These are phyloP conservation scores for Fusarium setosum DNA, from an alignment of 2,329 filamentous ascomycete species.

Conservation along the genomic window DNA sequence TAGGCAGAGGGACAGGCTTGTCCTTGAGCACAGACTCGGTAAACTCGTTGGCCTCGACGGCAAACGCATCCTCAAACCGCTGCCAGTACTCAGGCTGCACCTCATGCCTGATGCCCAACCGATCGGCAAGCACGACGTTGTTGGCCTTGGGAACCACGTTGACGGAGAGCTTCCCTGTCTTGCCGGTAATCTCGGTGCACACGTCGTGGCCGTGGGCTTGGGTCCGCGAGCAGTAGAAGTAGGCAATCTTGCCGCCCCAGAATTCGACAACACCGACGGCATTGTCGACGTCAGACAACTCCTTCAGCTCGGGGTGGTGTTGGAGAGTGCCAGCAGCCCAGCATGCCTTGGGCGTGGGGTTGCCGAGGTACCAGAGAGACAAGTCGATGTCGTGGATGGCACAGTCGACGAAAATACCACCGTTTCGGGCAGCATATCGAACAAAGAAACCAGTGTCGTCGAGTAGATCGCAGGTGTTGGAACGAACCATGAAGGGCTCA, in stretches of 20 bases:
- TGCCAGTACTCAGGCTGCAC: slow-evolving; percentile 72
- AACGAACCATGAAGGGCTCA: slow-evolving; percentile 68
- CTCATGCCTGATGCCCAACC: slow-evolving; percentile 61
- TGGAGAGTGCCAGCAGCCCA: slow-evolving; percentile 26
- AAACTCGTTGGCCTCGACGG: slow-evolving; percentile 72
- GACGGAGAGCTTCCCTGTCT: slow-evolving; percentile 69
- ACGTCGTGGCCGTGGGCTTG: slow-evolving; percentile 75
- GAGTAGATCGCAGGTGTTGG: slow-evolving; percentile 75
- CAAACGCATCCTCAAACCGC: slow-evolving; percentile 71
- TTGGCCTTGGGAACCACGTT: slow-evolving; percentile 67
- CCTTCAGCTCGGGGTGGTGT: slow-evolving; percentile 41
- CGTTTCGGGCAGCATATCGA: slow-evolving; percentile 70
- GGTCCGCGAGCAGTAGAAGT: slow-evolving; percentile 72
- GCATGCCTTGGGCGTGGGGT: slow-evolving; percentile 20
- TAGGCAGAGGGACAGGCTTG: slow-evolving; percentile 54
- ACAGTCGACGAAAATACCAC: slow-evolving; percentile 78
- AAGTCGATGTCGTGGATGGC: slow-evolving; percentile 73
- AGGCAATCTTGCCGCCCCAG: slow-evolving; percentile 71
- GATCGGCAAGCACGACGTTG: slow-evolving; percentile 65
- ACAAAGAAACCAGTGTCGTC: slow-evolving; percentile 76
- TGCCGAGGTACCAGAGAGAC: slow-evolving; percentile 44
- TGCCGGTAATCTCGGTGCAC: slow-evolving; percentile 72
- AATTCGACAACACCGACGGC: slow-evolving; percentile 71
- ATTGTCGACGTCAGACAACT: slow-evolving; percentile 44
- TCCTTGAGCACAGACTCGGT: slow-evolving; percentile 62